phyloP scores from a whole-genome alignment of 306 rosid genomes.

The Sphenostylis stenocarpa region DNA sequence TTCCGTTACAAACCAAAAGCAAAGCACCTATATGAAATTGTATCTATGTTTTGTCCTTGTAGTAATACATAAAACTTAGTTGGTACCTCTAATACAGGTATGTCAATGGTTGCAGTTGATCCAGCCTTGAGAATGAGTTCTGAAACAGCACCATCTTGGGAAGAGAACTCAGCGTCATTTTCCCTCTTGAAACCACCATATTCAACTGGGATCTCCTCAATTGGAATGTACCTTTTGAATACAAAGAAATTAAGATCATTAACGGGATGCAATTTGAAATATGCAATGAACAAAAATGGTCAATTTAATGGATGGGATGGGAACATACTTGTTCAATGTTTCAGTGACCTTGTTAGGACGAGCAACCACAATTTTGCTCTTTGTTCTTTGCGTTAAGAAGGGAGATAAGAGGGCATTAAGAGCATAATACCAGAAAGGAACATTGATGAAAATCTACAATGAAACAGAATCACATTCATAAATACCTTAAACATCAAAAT shows the following conservation, averaged over 20 bases:
- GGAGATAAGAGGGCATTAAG: slow-evolving; percentile 51
- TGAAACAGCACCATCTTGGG: slow-evolving; percentile 39
- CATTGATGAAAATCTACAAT: slow-evolving; percentile 59
- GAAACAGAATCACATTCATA: slow-evolving; percentile 3
- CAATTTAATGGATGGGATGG: not conserved
- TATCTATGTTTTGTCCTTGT: not conserved
- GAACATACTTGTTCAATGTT: slow-evolving; percentile 48
- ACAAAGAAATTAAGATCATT: not conserved
- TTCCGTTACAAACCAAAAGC: not conserved
- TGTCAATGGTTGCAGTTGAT: slow-evolving; percentile 49
- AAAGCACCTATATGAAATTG: not conserved
- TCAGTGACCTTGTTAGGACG: slow-evolving; percentile 53
- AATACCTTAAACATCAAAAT: not conserved
- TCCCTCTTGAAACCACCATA: slow-evolving; percentile 58
- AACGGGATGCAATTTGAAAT: not conserved
- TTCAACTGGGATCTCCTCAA: slow-evolving; percentile 48
- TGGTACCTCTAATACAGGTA: slow-evolving; percentile 51
- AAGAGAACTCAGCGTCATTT: slow-evolving; percentile 43
- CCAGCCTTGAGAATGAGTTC: slow-evolving; percentile 49
- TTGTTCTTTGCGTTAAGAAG: slow-evolving; percentile 58
- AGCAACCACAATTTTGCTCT: slow-evolving; percentile 55
- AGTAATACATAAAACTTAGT: not conserved
- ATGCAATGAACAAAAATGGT: not conserved
- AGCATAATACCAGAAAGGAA: slow-evolving; percentile 63
- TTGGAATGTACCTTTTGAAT: slow-evolving; percentile 46